A percentile compares a stretch with the other conserved stretches of the same genome.
phyloP scores from a whole-genome alignment of 225 moss, liverwort and hornwort genomes.

The Physcomitrellopsis africana region DNA sequence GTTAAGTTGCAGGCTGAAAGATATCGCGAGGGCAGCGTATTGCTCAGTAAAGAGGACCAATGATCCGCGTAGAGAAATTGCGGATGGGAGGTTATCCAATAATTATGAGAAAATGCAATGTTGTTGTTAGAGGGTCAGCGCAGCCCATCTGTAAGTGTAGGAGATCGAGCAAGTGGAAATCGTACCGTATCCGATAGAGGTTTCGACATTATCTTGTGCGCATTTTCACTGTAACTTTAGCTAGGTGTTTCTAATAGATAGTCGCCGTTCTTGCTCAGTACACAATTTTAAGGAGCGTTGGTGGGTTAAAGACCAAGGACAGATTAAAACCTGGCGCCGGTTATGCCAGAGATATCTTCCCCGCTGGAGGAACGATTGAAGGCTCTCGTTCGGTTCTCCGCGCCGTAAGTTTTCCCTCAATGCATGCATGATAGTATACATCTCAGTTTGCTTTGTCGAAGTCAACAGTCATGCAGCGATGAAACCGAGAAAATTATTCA shows the following conservation, averaged over 20 bases:
- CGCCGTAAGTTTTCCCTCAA: slow-evolving; percentile 32
- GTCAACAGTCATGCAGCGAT: background rate
- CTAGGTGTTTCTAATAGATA: background rate
- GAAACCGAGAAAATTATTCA: background rate
- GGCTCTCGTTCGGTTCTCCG: slow-evolving; percentile 12
- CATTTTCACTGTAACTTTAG: background rate
- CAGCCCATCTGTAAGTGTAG: slow-evolving; percentile 37
- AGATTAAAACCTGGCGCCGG: background rate
- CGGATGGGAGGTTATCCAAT: too few species aligned
- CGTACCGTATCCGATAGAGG: slow-evolving; percentile 40
- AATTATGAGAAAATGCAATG: too few species aligned
- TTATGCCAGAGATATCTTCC: slow-evolving; percentile 29
- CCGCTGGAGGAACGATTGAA: slow-evolving; percentile 34
- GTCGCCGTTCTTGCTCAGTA: background rate
- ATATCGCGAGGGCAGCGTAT: too few species aligned
- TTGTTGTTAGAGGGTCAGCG: slow-evolving; percentile 19
- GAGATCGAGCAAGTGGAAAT: slow-evolving; percentile 33
- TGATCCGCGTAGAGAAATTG: too few species aligned
- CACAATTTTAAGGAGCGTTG: background rate
- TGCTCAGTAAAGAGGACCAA: too few species aligned
- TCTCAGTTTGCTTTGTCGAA: background rate
- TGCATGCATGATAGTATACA: background rate
- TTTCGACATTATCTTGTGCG: background rate
- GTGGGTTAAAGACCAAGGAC: background rate
- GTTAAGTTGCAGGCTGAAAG: too few species aligned